Base-by-base conservation (phyloP, 768 basidiomycete genomes). In the Lyophyllum atratum region DNA sequence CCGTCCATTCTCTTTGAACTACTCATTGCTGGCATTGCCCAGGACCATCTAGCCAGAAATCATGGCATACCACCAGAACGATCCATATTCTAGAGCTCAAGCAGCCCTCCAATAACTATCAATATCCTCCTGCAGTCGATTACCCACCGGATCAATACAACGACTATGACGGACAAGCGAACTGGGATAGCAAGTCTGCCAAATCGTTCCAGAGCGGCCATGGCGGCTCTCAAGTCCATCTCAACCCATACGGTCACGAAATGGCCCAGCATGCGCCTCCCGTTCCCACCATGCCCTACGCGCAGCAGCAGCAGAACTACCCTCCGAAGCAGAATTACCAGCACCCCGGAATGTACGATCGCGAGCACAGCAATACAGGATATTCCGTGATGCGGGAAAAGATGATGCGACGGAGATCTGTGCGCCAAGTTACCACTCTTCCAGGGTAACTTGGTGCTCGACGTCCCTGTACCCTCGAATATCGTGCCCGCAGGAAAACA, bases 401-500 rank as follows among this genome's bases (percentile, higher is more conserved):
- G 70, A 83, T 93, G 72, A 85, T 93, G 85, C 90, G 87, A 68
- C 85, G 87, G 42, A 80, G 91, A 51, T 90, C 89, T 37, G 78
- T 91, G 42, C 84, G 87, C 56, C 87, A 92, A 62, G 88, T 95
- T 58, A n/a, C 85, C 87, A 64, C 84, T 95, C 34, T 80, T 85
- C 68, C 78, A 92, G 54, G 93, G 93, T 37, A 95, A 95, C 70
- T 74, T 95, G 45, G 89, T 95, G 19, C 81, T 94, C 55, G 93
- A 95, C 67, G 84, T 92, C 47, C 85, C 80, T 25, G 92, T 92
- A 2, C 93, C 93, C 3, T 81, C 82, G 43, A 84, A 86, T 61
- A 92, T 94, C 65, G 72, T 93, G 28, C 90, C 90, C n/a, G 79
- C 80, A 37, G 81, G 80, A 55, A 84, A 82, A 72, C 70, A 76